Conservation (phyloP, 768 basidiomycete species). For the Chalciporus piperatus region DNA sequence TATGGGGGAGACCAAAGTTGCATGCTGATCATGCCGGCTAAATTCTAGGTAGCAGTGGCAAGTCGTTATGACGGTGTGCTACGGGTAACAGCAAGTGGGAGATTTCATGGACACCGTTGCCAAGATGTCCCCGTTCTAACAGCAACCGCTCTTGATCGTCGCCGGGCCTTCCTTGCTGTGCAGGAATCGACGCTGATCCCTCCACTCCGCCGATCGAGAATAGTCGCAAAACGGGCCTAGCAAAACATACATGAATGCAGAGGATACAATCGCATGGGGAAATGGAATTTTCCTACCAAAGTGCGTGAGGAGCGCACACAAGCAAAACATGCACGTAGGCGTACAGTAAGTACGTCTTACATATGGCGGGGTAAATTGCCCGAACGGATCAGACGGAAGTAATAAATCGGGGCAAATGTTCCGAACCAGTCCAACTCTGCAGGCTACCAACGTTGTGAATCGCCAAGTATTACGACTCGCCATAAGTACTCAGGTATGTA, state of each 20-base stretch:
- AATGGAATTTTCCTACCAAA: slow-evolving; percentile 22
- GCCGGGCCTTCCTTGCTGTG: slow-evolving; percentile 31
- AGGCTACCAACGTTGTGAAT: slow-evolving; percentile 3
- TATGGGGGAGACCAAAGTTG: slow-evolving; percentile 20
- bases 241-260: slow-evolving; percentile 8
- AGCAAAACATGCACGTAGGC: slow-evolving; percentile 10
- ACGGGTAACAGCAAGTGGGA: slow-evolving; percentile 19
- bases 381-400: slow-evolving; percentile 30
- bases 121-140: slow-evolving; percentile 23
- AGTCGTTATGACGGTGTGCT: slow-evolving; percentile 7
- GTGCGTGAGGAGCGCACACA: slow-evolving; percentile 14
- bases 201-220: slow-evolving; percentile 10
- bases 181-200: slow-evolving; percentile 29
- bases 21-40: slow-evolving; percentile 27
- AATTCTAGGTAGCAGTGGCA: slow-evolving; percentile 9
- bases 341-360: too few species aligned
- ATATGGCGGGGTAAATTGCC: slow-evolving; percentile 15
- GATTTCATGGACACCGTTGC: slow-evolving; percentile 28
- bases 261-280: slow-evolving; percentile 10
- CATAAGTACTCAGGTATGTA: slow-evolving; percentile 5
- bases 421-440: not conserved
- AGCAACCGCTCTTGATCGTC: slow-evolving; percentile 34
- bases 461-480: slow-evolving; percentile 4
- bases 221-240: slow-evolving; percentile 8
- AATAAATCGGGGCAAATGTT: slow-evolving; percentile 10